phyloP scores from a whole-genome alignment of 345 rosid genomes.

The Bruguiera gymnorhiza region DNA sequence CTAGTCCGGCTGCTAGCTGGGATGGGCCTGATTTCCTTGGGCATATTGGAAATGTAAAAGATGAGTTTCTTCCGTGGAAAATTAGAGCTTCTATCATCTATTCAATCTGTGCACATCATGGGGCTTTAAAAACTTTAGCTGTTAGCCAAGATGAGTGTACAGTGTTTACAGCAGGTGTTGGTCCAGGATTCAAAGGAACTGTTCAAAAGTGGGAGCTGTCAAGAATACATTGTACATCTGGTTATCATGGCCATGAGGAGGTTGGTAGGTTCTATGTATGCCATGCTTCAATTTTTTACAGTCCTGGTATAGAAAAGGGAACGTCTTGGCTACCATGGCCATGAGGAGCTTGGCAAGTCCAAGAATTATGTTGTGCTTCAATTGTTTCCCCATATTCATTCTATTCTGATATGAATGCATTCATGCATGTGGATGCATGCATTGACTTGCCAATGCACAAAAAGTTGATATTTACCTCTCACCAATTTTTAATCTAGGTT shows the following conservation, averaged over 20 bases:
- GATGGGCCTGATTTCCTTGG: conserved; percentile 77
- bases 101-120: conserved; percentile 77
- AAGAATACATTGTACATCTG: conserved; percentile 66
- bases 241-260: conserved; percentile 97
- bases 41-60: conserved; percentile 68
- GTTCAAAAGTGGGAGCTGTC: conserved; percentile 91
- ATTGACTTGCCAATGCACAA: neutral
- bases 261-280: conserved; percentile 41
- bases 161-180: conserved; percentile 82
- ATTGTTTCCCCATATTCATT: neutral
- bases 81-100: conserved; percentile 72
- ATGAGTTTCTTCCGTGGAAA: conserved; percentile 78
- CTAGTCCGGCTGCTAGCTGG: conserved; percentile 81
- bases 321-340: conserved; percentile 64
- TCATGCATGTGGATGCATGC: neutral
- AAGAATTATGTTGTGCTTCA: neutral
- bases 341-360: conserved; percentile 75
- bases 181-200: conserved; percentile 90
- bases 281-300: conserved; percentile 3
- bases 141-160: conserved; percentile 78
- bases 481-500: neutral
- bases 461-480: neutral
- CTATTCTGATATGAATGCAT: neutral
- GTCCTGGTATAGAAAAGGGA: neutral
- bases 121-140: conserved; percentile 78